phyloP scores from a whole-genome alignment of 140 eudicot genomes.

The Flaveria floridana region DNA sequence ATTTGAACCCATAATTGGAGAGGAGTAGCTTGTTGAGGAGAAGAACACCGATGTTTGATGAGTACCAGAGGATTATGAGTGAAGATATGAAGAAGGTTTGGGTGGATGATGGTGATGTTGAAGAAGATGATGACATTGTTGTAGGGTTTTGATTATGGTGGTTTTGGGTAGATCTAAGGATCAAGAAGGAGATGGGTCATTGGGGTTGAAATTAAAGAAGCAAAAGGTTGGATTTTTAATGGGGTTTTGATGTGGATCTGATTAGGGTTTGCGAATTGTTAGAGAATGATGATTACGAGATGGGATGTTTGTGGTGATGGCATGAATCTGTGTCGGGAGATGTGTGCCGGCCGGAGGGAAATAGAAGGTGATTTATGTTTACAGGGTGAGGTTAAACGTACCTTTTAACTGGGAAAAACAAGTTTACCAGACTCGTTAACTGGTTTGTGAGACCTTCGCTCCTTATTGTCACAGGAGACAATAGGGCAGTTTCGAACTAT shows the following conservation, averaged over 20 bases:
- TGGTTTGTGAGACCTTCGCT: too few species aligned
- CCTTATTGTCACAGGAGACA: too few species aligned
- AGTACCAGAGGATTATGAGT: conserved; percentile 77
- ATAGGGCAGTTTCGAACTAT: too few species aligned
- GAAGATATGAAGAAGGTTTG: conserved; percentile 57
- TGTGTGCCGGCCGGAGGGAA: background rate
- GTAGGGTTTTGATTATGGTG: background rate
- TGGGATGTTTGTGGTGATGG: conserved; percentile 34
- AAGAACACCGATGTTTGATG: conserved; percentile 86
- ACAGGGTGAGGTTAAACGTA: background rate
- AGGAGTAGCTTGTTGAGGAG: conserved; percentile 77
- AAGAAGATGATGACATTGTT: conserved; percentile 30
- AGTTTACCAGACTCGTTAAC: too few species aligned
- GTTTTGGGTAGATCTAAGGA: conserved; percentile 15
- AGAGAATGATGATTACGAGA: conserved; percentile 7
- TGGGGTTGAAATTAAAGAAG: background rate
- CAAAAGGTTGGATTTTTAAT: background rate
- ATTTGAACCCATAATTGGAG: conserved; percentile 78
- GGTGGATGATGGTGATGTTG: conserved; percentile 31
- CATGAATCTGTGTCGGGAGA: conserved; percentile 38
- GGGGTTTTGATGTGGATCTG: conserved; percentile 19
- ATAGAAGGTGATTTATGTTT: background rate
- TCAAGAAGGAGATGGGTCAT: background rate
- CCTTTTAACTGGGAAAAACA: too few species aligned
- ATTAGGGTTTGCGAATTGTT: conserved; percentile 3